Percentiles rank a stretch among this genome's conserved stretches.
Evolutionary conservation across 2,329 filamentous ascomycete species (phyloP).

Genomic region (Diaporthe capsici): DNA sequence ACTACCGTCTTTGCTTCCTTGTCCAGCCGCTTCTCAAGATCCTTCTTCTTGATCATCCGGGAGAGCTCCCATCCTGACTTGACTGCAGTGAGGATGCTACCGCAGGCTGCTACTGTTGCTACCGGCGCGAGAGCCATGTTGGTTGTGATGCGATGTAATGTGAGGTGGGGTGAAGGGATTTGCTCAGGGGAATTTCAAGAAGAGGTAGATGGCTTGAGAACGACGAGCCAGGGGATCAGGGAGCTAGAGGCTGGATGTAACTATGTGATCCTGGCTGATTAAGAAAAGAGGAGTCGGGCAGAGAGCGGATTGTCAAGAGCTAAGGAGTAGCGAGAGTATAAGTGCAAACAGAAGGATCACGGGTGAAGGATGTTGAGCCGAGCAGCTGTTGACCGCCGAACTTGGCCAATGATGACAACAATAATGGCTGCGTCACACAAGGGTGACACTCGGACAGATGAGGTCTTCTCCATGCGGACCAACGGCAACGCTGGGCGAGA

Average conservation of each 20-base stretch:
- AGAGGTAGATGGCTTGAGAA: not conserved
- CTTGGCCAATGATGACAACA: slow-evolving; percentile 7
- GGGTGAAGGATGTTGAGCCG: not conserved
- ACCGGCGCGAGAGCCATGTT: slow-evolving; percentile 46
- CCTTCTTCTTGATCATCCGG: slow-evolving; percentile 49
- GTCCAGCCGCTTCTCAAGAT: slow-evolving; percentile 42
- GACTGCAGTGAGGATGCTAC: slow-evolving; percentile 49
- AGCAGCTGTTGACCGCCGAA: slow-evolving; percentile 8
- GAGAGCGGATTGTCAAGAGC: slow-evolving; percentile 3
- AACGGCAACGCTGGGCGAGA: slow-evolving; percentile 17
- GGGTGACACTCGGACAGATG: slow-evolving; percentile 10
- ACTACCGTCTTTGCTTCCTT: slow-evolving; percentile 39
- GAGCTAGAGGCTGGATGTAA: not conserved
- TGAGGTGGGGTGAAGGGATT: not conserved
- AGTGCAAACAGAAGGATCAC: slow-evolving; percentile 15
- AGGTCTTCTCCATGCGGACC: slow-evolving; percentile 26
- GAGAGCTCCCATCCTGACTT: slow-evolving; percentile 50
- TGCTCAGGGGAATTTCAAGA: not conserved
- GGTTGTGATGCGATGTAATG: not conserved
- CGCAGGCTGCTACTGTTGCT: slow-evolving; percentile 48
- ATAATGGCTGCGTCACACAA: slow-evolving; percentile 14
- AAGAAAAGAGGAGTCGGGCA: slow-evolving; percentile 9
- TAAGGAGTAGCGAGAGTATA: slow-evolving; percentile 33
- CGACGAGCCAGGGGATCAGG: slow-evolving; percentile 5
- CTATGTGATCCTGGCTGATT: slow-evolving; percentile 18